Percentiles rank a stretch among this genome's conserved stretches.
Conservation (phyloP, 495 filamentous ascomycete species). For the Xylaria bambusicola region DNA sequence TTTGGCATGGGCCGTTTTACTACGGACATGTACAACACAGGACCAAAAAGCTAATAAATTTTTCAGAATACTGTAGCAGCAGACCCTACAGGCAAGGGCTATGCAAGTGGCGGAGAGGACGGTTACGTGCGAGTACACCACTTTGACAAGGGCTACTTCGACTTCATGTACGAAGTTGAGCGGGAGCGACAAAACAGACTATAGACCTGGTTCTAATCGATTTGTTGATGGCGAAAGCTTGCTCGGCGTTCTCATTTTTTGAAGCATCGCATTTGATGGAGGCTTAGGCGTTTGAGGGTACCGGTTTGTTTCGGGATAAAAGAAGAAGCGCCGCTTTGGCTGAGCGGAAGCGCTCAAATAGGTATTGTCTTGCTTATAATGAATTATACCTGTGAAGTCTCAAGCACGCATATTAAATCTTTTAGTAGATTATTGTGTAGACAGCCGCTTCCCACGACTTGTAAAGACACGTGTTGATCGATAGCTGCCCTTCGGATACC, state of each 20-base stretch:
- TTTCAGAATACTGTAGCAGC: conserved; percentile 67
- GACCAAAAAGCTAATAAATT: conserved; percentile 7
- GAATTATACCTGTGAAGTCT: conserved; percentile 8
- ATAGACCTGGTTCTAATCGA: conserved; percentile 22
- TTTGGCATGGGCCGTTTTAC: too few relatives aligned
- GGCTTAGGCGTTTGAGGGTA: conserved; percentile 35
- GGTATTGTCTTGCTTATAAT: conserved; percentile 32
- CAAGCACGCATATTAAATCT: background rate
- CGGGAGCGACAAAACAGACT: conserved; percentile 41
- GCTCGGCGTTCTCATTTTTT: conserved; percentile 28
- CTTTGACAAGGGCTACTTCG: conserved; percentile 97
- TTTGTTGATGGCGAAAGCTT: conserved; percentile 18
- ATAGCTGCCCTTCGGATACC: too few relatives aligned
- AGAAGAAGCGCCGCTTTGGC: conserved; percentile 19
- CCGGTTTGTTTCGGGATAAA: conserved; percentile 28
- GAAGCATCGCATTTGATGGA: conserved; percentile 33
- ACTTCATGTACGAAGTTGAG: conserved; percentile 99
- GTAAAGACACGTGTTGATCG: too few relatives aligned
- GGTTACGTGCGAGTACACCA: conserved; percentile 98
- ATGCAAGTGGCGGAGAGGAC: conserved; percentile 94
- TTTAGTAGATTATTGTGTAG: background rate
- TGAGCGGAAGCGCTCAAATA: conserved; percentile 18
- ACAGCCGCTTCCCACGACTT: too few relatives aligned
- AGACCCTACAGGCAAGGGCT: conserved; percentile 85
- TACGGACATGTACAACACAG: background rate